Percentiles rank a stretch among this genome's conserved stretches.
phyloP scores from a whole-genome alignment of 352 stramenopile species.

The Phytophthora constricta region DNA sequence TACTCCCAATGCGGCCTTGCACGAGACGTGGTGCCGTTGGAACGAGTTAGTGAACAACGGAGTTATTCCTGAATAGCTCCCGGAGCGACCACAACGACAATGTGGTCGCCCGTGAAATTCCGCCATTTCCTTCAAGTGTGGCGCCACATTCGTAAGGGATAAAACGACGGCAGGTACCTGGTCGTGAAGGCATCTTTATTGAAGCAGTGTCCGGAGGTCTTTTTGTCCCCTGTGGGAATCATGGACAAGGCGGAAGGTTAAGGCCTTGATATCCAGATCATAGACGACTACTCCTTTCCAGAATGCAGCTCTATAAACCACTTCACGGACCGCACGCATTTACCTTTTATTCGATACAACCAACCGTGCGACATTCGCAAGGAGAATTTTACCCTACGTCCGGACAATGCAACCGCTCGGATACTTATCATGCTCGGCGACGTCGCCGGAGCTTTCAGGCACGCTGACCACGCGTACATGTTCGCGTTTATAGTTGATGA shows the following conservation, averaged over 20 bases:
- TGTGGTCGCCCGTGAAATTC: background rate
- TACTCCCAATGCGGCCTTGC: background rate
- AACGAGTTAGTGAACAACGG: constrained; percentile 1
- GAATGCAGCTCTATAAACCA: constrained; percentile 7
- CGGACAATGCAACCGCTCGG: background rate
- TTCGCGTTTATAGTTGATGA: constrained; percentile 7
- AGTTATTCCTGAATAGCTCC: background rate
- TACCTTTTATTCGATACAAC: constrained; percentile 7
- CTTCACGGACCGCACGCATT: constrained; percentile 6
- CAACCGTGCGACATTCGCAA: constrained; percentile 1
- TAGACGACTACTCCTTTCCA: constrained; percentile 10
- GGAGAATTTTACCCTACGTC: background rate
- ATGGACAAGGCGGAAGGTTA: constrained; percentile 15
- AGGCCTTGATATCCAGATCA: constrained; percentile 2
- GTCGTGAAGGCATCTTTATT: background rate
- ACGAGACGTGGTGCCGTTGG: constrained; percentile 1
- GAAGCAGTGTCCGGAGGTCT: constrained; percentile 1
- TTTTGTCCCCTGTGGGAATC: constrained; percentile 1
- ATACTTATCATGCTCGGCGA: constrained; percentile 13
- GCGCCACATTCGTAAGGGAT: background rate
- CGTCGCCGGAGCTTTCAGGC: constrained; percentile 2
- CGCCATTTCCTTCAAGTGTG: background rate
- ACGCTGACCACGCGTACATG: constrained; percentile 14
- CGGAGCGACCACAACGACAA: background rate
- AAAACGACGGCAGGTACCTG: constrained; percentile 3